Base-by-base conservation (phyloP, 257 asterid species). In the Lantana camara region DNA sequence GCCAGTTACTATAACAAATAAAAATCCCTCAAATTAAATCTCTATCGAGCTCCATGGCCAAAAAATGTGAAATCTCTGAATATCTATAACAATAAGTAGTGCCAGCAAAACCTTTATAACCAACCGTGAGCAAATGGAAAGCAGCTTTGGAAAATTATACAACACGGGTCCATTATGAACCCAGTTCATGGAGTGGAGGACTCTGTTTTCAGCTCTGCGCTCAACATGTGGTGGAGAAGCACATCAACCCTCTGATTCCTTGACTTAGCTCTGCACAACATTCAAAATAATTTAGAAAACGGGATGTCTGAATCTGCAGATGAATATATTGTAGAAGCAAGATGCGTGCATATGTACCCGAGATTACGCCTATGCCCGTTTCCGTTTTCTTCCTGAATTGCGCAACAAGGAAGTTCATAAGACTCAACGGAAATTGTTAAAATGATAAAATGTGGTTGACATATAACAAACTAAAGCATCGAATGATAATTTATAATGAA, bases 151-250 rank as follows among this genome's bases (percentile, higher is more conserved):
- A n/a, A n/a, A 27, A 27, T 27, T 27, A 27, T 27, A n/a, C 32
- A 2, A 27, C 32, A 27, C 2, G 5, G 32, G 32, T 27, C 32
- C 5, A 27, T 27, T 5, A 27, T 47, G 46, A 5, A 19, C 15
- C 44, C 17, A 50, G 42, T 61, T 67, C 66, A 80, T n/a, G 91
- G 73, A 48, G 80, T 4, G 7, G 89, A 53, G 19, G 75, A 1
- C 58, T 72, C 75, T 12, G 88, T 49, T 47, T 75, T 60, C 30
- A 89, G 93, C 81, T 89, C 97, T 8, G 95, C 74, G 30, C 97
- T 92, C 81, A 92, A 68, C 93, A 92, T 92, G 61, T 83, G 98
- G 82, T 92, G 98, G 77, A 92, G 98, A 64, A 92, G 97, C 49
- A 67, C 66, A 50, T 92, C 97, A 47, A 89, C 96, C 67, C 96